Percentiles rank a stretch among this genome's conserved stretches.
phyloP scores from a whole-genome alignment of 306 rosid species.

The Myrica gale region DNA sequence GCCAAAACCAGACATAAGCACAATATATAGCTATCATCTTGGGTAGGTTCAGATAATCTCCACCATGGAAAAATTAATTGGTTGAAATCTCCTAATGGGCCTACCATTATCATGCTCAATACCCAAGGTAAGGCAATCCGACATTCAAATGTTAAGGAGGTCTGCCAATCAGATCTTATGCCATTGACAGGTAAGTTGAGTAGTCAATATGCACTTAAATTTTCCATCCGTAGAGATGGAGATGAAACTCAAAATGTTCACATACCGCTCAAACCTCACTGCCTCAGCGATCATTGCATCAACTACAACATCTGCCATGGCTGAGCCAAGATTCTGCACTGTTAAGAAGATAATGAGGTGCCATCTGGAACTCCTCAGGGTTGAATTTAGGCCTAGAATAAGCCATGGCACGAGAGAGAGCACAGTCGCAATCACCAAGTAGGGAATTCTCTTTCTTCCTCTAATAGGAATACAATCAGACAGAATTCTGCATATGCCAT shows the following conservation, averaged over 20 bases:
- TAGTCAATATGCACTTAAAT: constrained; percentile 16
- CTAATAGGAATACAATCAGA: constrained; percentile 82
- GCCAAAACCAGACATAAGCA: constrained; percentile 8
- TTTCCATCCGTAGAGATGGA: constrained; percentile 12
- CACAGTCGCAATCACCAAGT: constrained; percentile 70
- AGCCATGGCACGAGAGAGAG: constrained; percentile 83
- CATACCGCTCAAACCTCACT: constrained; percentile 67
- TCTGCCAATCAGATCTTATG: neutral
- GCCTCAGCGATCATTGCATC: constrained; percentile 97
- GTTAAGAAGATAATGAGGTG: constrained; percentile 64
- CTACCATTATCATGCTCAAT: constrained; percentile 9
- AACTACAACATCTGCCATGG: constrained; percentile 90
- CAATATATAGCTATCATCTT: constrained; percentile 15
- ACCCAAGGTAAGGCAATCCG: neutral
- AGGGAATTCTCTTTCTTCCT: constrained; percentile 81
- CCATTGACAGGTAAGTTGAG: too few relatives aligned
- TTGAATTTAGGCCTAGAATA: constrained; percentile 53
- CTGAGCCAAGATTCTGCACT: constrained; percentile 78
- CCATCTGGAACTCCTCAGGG: constrained; percentile 61
- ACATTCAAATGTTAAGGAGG: neutral
- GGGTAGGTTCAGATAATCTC: constrained; percentile 13
- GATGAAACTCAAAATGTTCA: constrained; percentile 25
- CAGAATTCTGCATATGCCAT: constrained; percentile 54
- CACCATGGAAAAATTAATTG: constrained; percentile 9
- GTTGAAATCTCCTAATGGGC: neutral